Percentiles rank a stretch among this genome's conserved stretches.
Conservation (phyloP, 208 protist species). For the Trypanosoma platydactyli region DNA sequence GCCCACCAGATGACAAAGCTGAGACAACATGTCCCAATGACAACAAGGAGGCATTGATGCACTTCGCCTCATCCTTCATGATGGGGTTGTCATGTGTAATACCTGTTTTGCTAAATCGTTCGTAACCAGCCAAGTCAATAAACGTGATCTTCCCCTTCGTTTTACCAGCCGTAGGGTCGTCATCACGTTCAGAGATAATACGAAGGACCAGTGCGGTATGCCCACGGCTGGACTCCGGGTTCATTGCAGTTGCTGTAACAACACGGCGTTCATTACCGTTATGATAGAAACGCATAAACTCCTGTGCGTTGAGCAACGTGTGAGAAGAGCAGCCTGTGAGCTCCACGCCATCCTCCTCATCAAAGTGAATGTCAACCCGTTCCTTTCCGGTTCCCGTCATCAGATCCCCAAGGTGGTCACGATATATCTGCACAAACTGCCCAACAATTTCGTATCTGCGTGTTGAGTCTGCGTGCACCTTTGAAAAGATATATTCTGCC, state of each 20-base stretch:
- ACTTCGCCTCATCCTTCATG: conserved; percentile 90
- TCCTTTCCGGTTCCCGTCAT: conserved; percentile 70
- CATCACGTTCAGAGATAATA: conserved; percentile 54
- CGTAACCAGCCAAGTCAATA: conserved; percentile 90
- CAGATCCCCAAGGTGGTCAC: conserved; percentile 82
- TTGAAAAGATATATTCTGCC: conserved; percentile 71
- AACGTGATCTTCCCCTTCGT: conserved; percentile 86
- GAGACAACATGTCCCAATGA: conserved; percentile 85
- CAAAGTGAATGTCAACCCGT: conserved; percentile 76
- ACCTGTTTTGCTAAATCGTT: conserved; percentile 89
- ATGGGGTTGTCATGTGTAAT: conserved; percentile 75
- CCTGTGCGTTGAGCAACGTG: conserved; percentile 44
- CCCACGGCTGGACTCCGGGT: conserved; percentile 87
- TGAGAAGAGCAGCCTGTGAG: conserved; percentile 73
- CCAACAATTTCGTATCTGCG: conserved; percentile 51
- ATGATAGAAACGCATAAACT: conserved; percentile 87
- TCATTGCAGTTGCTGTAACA: conserved; percentile 88
- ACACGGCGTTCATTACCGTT: conserved; percentile 80
- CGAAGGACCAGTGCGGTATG: conserved; percentile 84
- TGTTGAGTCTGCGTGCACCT: conserved; percentile 30
- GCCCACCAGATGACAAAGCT: conserved; percentile 61
- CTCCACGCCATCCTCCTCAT: conserved; percentile 66
- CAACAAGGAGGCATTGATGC: conserved; percentile 88
- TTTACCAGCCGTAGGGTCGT: conserved; percentile 50
- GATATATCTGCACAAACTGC: conserved; percentile 92